These are phyloP conservation scores for Elsinoe perseae DNA, from an alignment of 2,329 filamentous ascomycete species.

Conservation along the genomic window DNA sequence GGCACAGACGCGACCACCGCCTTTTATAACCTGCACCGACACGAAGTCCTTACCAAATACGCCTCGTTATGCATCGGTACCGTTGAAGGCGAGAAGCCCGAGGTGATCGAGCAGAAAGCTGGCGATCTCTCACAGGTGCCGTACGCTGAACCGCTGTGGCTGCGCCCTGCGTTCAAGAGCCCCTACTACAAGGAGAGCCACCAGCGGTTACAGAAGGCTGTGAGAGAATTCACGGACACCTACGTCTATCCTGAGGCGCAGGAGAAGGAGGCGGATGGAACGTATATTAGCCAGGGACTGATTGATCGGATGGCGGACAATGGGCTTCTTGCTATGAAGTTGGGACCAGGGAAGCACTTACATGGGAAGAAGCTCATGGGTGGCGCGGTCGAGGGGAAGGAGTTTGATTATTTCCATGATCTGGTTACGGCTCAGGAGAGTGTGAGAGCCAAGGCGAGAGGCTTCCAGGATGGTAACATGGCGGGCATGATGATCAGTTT, in stretches of 20 bases:
- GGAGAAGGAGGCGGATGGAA: constrained; percentile 66
- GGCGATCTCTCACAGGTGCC: constrained; percentile 71
- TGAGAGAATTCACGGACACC: constrained; percentile 64
- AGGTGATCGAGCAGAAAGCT: constrained; percentile 60
- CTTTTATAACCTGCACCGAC: constrained; percentile 87
- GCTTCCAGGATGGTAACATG: constrained; percentile 82
- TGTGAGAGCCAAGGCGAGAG: constrained; percentile 60
- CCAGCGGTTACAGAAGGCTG: constrained; percentile 56
- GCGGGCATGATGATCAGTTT: constrained; percentile 78
- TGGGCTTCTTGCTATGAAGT: constrained; percentile 70
- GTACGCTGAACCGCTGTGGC: constrained; percentile 79
- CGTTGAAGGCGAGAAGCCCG: constrained; percentile 64
- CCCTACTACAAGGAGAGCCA: constrained; percentile 78
- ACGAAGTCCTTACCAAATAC: constrained; percentile 83
- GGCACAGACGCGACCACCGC: constrained; percentile 72
- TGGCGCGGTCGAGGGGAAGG: constrained; percentile 61
- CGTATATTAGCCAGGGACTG: constrained; percentile 59
- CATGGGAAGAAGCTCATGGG: constrained; percentile 61
- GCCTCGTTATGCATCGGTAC: constrained; percentile 65
- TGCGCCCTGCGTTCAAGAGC: constrained; percentile 65
- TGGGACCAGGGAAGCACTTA: constrained; percentile 76
- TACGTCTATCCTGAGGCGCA: constrained; percentile 67
- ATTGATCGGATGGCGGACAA: constrained; percentile 70
- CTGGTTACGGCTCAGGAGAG: constrained; percentile 67
- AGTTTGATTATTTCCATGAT: constrained; percentile 83